phyloP scores from a whole-genome alignment of 2,329 filamentous ascomycete species.

The Thermomyces lanuginosus region DNA sequence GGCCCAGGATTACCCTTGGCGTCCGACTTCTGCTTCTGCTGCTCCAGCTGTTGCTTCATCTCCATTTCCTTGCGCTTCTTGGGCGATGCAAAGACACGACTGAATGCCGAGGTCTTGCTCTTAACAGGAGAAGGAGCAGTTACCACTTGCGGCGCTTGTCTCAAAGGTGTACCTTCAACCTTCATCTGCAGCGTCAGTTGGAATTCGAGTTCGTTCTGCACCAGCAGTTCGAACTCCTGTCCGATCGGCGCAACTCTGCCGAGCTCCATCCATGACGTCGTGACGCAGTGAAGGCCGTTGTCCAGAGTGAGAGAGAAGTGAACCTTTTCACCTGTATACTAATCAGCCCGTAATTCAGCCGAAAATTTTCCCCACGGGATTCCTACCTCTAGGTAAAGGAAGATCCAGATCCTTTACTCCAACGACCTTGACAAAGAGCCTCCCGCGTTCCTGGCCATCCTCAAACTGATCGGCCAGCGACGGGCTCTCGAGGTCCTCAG shows the following conservation, averaged over 20 bases:
- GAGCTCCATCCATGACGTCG: conserved; percentile 85
- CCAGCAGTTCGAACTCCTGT: conserved; percentile 94
- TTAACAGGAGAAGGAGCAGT: conserved; percentile 43
- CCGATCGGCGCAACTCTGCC: conserved; percentile 86
- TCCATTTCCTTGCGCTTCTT: conserved; percentile 96
- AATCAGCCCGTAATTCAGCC: not conserved
- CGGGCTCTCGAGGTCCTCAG: conserved; percentile 51
- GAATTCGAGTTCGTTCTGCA: conserved; percentile 95
- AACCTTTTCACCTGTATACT: conserved; percentile 57
- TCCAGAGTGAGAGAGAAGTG: conserved; percentile 97
- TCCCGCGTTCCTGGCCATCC: conserved; percentile 71
- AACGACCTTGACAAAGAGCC: conserved; percentile 96
- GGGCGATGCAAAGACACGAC: conserved; percentile 79
- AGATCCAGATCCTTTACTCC: conserved; percentile 91
- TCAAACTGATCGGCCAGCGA: conserved; percentile 45
- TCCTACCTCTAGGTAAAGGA: conserved; percentile 73
- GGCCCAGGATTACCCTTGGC: conserved; percentile 36
- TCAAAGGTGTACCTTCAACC: conserved; percentile 59
- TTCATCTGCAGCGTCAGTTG: conserved; percentile 94
- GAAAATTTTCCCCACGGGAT: not conserved
- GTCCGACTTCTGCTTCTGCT: conserved; percentile 50
- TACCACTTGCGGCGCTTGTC: conserved; percentile 23
- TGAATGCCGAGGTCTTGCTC: conserved; percentile 74
- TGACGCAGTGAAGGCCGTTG: conserved; percentile 94
- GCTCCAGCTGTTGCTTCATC: conserved; percentile 64